Conservation (phyloP, 2,329 filamentous ascomycete genomes). For the Fusarium penzigii region DNA sequence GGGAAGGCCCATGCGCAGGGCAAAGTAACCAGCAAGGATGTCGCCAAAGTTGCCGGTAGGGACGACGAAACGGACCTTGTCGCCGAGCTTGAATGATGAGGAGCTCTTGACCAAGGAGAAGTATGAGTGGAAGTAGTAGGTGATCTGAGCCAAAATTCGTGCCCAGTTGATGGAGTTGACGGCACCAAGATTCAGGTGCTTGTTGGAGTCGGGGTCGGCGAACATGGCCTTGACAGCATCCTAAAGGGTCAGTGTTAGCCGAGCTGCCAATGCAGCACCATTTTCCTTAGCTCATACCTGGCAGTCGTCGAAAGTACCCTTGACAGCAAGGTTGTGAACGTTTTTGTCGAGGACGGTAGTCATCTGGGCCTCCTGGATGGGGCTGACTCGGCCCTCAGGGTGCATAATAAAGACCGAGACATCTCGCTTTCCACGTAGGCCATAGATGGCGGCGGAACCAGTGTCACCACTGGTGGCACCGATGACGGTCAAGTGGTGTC, state of each 20-base stretch:
- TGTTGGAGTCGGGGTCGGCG: slow-evolving; percentile 80
- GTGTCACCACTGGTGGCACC: slow-evolving; percentile 88
- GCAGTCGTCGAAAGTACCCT: slow-evolving; percentile 94
- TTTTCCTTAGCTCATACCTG: slow-evolving; percentile 58
- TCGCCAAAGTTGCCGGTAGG: slow-evolving; percentile 96
- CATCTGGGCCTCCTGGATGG: slow-evolving; percentile 96
- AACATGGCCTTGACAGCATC: slow-evolving; percentile 89
- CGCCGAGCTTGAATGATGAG: slow-evolving; percentile 60
- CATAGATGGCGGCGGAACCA: slow-evolving; percentile 94
- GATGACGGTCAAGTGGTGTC: slow-evolving; percentile 82
- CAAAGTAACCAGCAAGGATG: slow-evolving; percentile 91
- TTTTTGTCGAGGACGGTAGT: slow-evolving; percentile 88
- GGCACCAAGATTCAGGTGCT: slow-evolving; percentile 79
- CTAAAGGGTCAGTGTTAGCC: slow-evolving; percentile 3
- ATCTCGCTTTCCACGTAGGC: slow-evolving; percentile 92
- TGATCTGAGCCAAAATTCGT: slow-evolving; percentile 92
- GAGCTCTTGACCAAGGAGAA: slow-evolving; percentile 71
- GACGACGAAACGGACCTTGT: slow-evolving; percentile 81
- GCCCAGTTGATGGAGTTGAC: slow-evolving; percentile 98
- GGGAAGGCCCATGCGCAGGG: slow-evolving; percentile 85
- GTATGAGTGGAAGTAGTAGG: slow-evolving; percentile 96
- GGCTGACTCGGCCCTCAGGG: slow-evolving; percentile 86
- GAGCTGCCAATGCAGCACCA: background rate
- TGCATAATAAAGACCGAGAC: slow-evolving; percentile 94
- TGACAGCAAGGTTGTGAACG: slow-evolving; percentile 87